phyloP scores from a whole-genome alignment of 192 early-diverging fungal species.

The Kickxella alabastrina region DNA sequence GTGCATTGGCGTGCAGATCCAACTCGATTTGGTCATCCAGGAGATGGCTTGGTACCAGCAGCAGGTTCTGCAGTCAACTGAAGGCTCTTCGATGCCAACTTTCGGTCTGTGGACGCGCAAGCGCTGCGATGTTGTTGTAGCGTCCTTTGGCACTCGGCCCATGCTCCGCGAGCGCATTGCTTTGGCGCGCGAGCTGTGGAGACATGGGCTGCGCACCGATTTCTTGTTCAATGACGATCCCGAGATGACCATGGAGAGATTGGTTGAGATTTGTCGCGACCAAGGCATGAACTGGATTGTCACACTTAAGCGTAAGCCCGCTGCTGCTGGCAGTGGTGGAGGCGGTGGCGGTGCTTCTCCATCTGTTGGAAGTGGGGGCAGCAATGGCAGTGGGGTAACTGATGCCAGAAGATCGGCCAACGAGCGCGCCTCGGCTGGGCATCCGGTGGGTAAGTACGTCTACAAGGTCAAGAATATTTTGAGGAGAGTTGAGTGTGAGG shows the following conservation, averaged over 20 bases:
- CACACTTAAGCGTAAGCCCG: conserved; percentile 57
- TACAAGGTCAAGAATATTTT: conserved; percentile 74
- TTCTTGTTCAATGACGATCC: conserved; percentile 72
- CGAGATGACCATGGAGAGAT: conserved; percentile 62
- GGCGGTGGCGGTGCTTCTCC: neutral
- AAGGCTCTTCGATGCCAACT: conserved; percentile 21
- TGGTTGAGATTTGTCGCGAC: conserved; percentile 59
- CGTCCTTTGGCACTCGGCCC: conserved; percentile 70
- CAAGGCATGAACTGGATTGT: conserved; percentile 79
- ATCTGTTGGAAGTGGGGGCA: no score
- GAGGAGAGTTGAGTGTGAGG: conserved; percentile 66
- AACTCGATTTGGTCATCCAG: conserved; percentile 64
- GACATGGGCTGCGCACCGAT: conserved; percentile 71
- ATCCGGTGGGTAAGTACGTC: conserved; percentile 28
- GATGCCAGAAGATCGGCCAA: no score
- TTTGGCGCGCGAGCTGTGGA: conserved; percentile 77
- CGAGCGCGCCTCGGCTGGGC: no score
- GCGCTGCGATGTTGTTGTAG: conserved; percentile 73
- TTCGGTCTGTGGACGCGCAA: conserved; percentile 59
- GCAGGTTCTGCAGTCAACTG: conserved; percentile 16
- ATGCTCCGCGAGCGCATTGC: conserved; percentile 71
- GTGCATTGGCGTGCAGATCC: conserved; percentile 82
- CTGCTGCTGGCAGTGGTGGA: neutral
- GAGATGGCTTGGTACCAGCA: conserved; percentile 62
- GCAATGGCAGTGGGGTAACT: no score